Percentiles rank a stretch among this genome's conserved stretches.
Conservation (phyloP, 345 rosid species). For the Pugionium dolabratum region DNA sequence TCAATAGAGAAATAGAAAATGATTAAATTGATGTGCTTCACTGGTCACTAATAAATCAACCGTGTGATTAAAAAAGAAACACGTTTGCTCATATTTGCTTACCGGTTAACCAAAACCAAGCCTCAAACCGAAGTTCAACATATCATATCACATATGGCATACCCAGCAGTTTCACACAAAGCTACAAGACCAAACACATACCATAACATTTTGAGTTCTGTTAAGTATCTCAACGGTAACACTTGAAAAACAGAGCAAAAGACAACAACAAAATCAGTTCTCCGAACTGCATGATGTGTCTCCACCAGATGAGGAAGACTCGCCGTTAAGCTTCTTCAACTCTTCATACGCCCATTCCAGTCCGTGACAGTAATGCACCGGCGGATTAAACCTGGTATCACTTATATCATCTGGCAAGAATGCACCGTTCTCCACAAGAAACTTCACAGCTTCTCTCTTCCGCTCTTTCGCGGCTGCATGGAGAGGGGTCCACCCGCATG, state of each 20-base stretch:
- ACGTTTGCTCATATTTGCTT: too few species aligned
- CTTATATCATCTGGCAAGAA: slow-evolving; percentile 82
- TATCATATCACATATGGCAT: neutral
- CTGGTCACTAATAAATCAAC: neutral
- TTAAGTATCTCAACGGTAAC: slow-evolving; percentile 2
- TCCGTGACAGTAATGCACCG: slow-evolving; percentile 90
- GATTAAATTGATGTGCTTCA: neutral
- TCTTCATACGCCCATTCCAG: slow-evolving; percentile 99
- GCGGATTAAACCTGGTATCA: slow-evolving; percentile 89
- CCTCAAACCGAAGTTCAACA: slow-evolving; percentile 8
- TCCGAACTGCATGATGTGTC: slow-evolving; percentile 61
- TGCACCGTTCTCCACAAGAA: slow-evolving; percentile 85
- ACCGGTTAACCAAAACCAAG: neutral
- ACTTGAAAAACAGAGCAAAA: slow-evolving; percentile 1
- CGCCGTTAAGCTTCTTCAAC: slow-evolving; percentile 54
- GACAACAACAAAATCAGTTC: slow-evolving; percentile 38
- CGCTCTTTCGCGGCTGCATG: slow-evolving; percentile 87
- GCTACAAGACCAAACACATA: slow-evolving; percentile 23
- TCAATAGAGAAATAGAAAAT: neutral
- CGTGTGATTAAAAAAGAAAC: too few species aligned
- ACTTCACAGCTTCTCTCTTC: slow-evolving; percentile 82
- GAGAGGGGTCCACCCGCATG: slow-evolving; percentile 98
- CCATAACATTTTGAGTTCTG: slow-evolving; percentile 2
- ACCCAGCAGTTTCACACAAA: neutral
- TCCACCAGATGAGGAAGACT: slow-evolving; percentile 45